A percentile compares a stretch with the other conserved stretches of the same genome.
Conservation (phyloP, 805 yeast genomes). For the Danielozyma ontarioensis region DNA sequence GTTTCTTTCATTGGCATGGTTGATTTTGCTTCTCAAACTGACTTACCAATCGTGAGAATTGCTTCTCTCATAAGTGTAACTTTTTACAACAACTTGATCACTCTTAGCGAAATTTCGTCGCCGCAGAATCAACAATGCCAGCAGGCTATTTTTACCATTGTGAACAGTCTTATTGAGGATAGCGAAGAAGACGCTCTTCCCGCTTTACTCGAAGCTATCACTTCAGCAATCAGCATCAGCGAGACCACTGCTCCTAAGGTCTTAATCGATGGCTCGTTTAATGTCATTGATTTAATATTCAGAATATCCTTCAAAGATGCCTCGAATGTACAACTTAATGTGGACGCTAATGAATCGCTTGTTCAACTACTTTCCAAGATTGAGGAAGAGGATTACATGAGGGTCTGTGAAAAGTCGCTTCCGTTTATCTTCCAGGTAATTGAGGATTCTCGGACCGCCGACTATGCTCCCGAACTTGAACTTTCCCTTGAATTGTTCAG, state of each 20-base stretch:
- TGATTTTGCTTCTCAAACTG: constrained; percentile 15
- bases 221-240: constrained; percentile 45
- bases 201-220: constrained; percentile 64
- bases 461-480: constrained; percentile 57
- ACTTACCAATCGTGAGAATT: constrained; percentile 15
- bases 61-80: constrained; percentile 49
- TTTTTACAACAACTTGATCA: constrained; percentile 35
- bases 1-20: constrained; percentile 22
- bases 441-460: constrained; percentile 25
- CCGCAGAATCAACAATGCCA: constrained; percentile 17
- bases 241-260: constrained; percentile 18
- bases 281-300: constrained; percentile 54
- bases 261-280: constrained; percentile 12
- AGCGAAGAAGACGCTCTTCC: constrained; percentile 81
- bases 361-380: constrained; percentile 51
- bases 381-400: constrained; percentile 38
- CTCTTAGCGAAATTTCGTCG: constrained; percentile 8
- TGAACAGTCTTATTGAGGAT: constrained; percentile 45
- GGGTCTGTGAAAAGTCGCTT: constrained; percentile 46
- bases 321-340: constrained; percentile 62
- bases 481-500: constrained; percentile 55
- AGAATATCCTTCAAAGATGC: constrained; percentile 67
- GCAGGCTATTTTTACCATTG: constrained; percentile 30
- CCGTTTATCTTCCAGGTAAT: constrained; percentile 43
- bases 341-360: constrained; percentile 67